phyloP scores from a whole-genome alignment of 1,284 basidiomycete species.

The Austropuccinia psidii region DNA sequence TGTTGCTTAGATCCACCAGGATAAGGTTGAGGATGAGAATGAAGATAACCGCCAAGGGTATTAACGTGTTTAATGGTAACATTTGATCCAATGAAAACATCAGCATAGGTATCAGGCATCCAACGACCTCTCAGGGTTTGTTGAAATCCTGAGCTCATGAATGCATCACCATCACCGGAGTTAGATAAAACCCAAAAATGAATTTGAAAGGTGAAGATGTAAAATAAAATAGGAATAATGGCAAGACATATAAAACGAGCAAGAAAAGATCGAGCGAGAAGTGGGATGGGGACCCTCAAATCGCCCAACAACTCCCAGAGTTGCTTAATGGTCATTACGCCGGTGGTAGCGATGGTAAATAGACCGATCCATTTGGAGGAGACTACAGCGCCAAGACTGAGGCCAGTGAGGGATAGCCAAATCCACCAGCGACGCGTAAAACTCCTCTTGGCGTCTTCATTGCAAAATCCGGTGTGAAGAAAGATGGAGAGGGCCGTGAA shows the following conservation, averaged over 20 bases:
- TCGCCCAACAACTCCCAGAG: slow-evolving; percentile 89
- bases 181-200: slow-evolving; percentile 82
- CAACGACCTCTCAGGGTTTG: slow-evolving; percentile 84
- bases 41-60: slow-evolving; percentile 94
- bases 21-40: slow-evolving; percentile 85
- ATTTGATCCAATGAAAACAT: slow-evolving; percentile 76
- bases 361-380: slow-evolving; percentile 98
- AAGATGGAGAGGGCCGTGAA: slow-evolving; percentile 87
- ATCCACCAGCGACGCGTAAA: slow-evolving; percentile 87
- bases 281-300: slow-evolving; percentile 63
- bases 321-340: slow-evolving; percentile 72
- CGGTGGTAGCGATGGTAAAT: slow-evolving; percentile 95
- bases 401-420: slow-evolving; percentile 79
- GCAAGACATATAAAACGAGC: slow-evolving; percentile 86
- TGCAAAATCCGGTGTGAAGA: slow-evolving; percentile 71
- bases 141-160: slow-evolving; percentile 98
- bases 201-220: slow-evolving; percentile 90
- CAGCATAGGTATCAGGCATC: slow-evolving; percentile 88
- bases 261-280: slow-evolving; percentile 74
- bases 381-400: slow-evolving; percentile 80
- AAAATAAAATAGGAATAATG: slow-evolving; percentile 71
- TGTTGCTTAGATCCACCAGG: slow-evolving; percentile 69
- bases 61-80: slow-evolving; percentile 82
- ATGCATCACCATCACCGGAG: slow-evolving; percentile 92
- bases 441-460: slow-evolving; percentile 51